Base-by-base conservation (phyloP, 352 stramenopile genomes). In the Globisporangium irregulare region DNA sequence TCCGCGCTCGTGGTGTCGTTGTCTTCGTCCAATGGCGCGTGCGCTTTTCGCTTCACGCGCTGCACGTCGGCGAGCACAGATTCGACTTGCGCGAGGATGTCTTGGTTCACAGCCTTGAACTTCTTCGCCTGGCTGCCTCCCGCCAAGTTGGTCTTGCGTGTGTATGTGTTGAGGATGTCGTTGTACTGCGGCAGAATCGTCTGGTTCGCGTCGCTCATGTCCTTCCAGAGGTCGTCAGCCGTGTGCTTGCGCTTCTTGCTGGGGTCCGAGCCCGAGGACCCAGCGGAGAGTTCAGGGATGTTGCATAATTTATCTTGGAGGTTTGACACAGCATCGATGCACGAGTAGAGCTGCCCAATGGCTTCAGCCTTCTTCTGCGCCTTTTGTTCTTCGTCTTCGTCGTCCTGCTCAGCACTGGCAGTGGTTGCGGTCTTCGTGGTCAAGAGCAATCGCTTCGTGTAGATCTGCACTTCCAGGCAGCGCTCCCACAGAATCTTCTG, bases 81-180 rank as follows among this genome's bases (percentile, higher is more conserved):
- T 66, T 96, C 89, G 7, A 96, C 89, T 62, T 96, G 89, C 22
- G 86, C 75, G 15, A 96, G 73, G 24, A 96, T 86, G 59, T 93
- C 86, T 62, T 96, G 89, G 74, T 96, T 94, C 64, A 96, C 87
- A 51, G 84, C 86, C 69, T 94, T 93, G 75, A 96, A 96, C 73
- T 95, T 95, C 68, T 93, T 96, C 15, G 73, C 75, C 62, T 93
- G 84, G 38, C 38, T 89, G 27, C 82, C 84, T 12, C 78, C 82
- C 1, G 78, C 70, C 25, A 94, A 62, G 62, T 87, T 85, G 41
- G 84, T 94, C 79, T 90, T 89, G 72, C 83, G 82, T 43, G 83
- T 82, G 70, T 84, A 87, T 69, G 81, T 84, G 78, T 91, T 94
- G 59, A 96, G 82, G 54, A 96, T 89, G 32, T 86, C 78, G 64